Evolutionary conservation across 164 flowering plant genomes (phyloP).

Genomic region (Berberis vulgaris): DNA sequence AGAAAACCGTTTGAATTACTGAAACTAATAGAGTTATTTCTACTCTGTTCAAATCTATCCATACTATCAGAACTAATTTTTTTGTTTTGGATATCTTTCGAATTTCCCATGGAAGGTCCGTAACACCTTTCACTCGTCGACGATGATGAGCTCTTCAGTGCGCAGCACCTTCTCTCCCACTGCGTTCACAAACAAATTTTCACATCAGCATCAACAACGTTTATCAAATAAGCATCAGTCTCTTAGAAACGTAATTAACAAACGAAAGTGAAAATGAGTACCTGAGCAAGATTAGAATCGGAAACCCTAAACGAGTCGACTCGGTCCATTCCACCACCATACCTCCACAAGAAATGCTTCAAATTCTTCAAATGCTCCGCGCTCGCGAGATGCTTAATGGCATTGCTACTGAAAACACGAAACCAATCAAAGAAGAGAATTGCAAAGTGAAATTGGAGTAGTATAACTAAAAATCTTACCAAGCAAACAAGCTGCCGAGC

Average conservation of each 20-base stretch:
- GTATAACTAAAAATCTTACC: conserved; percentile 26
- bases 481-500: conserved; percentile 43
- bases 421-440: background rate
- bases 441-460: background rate
- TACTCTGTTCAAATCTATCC: conserved; percentile 33
- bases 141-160: conserved; percentile 28
- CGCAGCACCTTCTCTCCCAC: conserved; percentile 68
- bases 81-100: conserved; percentile 73
- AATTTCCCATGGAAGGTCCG: conserved; percentile 20
- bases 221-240: no score
- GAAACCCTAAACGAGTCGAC: conserved; percentile 45
- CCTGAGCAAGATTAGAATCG: conserved; percentile 54
- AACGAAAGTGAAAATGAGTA: conserved; percentile 8
- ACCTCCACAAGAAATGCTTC: conserved; percentile 63
- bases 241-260: no score
- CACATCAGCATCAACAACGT: no score
- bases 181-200: conserved; percentile 20
- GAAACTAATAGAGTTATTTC: conserved; percentile 24
- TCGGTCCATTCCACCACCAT: conserved; percentile 60
- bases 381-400: conserved; percentile 66
- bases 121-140: conserved; percentile 18
- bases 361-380: conserved; percentile 56
- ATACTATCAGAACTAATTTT: conserved; percentile 32
- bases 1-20: conserved; percentile 54
- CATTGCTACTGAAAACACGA: conserved; percentile 41